A percentile compares a stretch with the other conserved stretches of the same genome.
Evolutionary conservation across 78 protist genomes (phyloP).

Genomic region (Monocercomonoides exilis): DNA sequence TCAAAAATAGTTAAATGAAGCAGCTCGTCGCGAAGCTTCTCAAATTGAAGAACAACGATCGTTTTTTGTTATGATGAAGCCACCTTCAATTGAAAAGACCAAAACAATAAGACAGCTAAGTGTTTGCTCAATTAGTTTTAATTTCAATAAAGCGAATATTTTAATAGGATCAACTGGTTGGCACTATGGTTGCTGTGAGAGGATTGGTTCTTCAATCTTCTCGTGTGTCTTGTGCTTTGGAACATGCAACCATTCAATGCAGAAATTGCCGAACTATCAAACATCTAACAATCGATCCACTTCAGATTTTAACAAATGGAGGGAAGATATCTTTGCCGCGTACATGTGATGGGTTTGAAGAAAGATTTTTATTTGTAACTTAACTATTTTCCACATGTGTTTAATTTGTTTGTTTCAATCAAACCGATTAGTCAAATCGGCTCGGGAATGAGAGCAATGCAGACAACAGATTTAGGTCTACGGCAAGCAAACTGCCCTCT

Average conservation of each 20-base stretch:
- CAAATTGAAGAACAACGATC: not conserved
- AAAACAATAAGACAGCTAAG: not conserved
- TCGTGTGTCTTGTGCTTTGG: not conserved
- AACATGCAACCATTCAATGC: not conserved
- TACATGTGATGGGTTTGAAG: not conserved
- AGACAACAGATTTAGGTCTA: not conserved
- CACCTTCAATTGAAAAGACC: not conserved
- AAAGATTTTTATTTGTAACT: too few species aligned
- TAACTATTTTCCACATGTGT: too few species aligned
- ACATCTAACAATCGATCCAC: not conserved
- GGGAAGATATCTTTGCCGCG: not conserved
- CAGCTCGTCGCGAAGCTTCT: not conserved
- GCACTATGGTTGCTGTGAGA: not conserved
- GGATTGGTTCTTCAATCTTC: not conserved
- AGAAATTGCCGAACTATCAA: not conserved
- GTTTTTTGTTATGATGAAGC: not conserved
- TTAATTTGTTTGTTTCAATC: not conserved
- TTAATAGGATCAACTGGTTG: not conserved
- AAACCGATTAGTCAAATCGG: not conserved
- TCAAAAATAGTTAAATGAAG: not conserved
- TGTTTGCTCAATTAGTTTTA: not conserved
- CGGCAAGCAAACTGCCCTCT: conserved; percentile 51
- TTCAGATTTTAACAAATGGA: not conserved
- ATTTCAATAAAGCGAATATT: too few species aligned
- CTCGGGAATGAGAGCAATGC: not conserved